Percentiles rank a stretch among this genome's conserved stretches.
phyloP scores from a whole-genome alignment of 306 rosid genomes.

The Malus orientalis region DNA sequence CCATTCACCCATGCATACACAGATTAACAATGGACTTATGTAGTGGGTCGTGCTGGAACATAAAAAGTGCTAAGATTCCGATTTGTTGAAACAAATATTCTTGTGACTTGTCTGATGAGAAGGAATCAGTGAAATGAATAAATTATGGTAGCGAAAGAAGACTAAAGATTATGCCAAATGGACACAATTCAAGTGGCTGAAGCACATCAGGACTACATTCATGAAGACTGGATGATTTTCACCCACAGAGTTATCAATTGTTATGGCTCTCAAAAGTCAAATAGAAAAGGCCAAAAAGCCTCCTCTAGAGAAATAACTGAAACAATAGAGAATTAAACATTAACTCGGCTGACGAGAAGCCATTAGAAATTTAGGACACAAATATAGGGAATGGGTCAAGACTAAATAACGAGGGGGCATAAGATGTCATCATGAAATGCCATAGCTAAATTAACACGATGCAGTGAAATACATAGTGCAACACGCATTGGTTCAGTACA shows the following conservation, averaged over 20 bases:
- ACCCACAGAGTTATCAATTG: not conserved
- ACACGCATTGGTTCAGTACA: not conserved
- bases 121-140: not conserved
- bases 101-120: no score
- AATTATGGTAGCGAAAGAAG: not conserved
- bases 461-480: not conserved
- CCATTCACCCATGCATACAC: not conserved
- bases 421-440: not conserved
- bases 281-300: not conserved
- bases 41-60: not conserved
- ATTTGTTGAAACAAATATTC: not conserved
- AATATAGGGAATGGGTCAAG: not conserved
- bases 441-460: no score
- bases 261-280: not conserved
- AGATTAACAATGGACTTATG: not conserved
- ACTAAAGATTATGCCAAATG: not conserved
- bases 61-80: not conserved
- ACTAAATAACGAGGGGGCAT: not conserved
- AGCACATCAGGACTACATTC: not conserved
- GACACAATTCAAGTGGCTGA: not conserved
- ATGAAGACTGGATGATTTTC: not conserved
- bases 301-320: not conserved
- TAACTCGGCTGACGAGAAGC: not conserved
- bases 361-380: not conserved
- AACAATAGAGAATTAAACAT: not conserved